Percentiles rank a stretch among this genome's conserved stretches.
Evolutionary conservation across 139 green algal species (phyloP).

Genomic region (Microglena sp.): DNA sequence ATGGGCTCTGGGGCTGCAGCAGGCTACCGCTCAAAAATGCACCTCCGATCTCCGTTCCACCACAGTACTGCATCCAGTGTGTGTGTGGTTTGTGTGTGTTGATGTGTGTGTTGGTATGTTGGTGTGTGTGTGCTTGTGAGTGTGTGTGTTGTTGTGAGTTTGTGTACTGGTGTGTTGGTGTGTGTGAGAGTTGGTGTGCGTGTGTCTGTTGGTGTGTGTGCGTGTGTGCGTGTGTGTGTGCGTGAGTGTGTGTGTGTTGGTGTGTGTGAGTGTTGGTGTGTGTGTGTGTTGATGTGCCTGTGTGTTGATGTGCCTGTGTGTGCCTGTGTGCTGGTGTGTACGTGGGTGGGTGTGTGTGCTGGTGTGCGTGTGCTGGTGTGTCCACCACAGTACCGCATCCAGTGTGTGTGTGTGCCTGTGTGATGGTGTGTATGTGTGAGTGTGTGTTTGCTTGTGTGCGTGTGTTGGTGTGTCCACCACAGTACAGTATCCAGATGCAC

Average conservation of each 20-base stretch:
- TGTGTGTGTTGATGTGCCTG: too few species aligned
- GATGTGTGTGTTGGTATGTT: background rate
- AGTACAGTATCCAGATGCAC: too few species aligned
- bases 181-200: background rate
- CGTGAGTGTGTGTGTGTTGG: background rate
- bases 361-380: background rate
- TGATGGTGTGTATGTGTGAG: background rate
- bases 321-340: background rate
- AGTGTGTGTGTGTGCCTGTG: background rate
- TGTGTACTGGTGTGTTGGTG: background rate
- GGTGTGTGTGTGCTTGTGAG: background rate
- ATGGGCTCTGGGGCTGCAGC: conserved; percentile 69
- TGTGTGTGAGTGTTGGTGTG: background rate
- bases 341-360: background rate
- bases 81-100: background rate
- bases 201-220: background rate
- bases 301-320: background rate
- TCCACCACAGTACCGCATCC: conserved; percentile 84
- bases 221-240: background rate
- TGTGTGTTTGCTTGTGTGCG: background rate
- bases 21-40: conserved; percentile 60
- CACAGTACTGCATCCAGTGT: conserved; percentile 79
- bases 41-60: conserved; percentile 82
- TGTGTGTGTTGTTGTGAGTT: background rate
- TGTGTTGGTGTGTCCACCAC: too few species aligned